Percentiles rank a stretch among this genome's conserved stretches.
These are phyloP conservation scores for Sinapis alba DNA, from an alignment of 441 rosid genomes.

Conservation along the genomic window DNA sequence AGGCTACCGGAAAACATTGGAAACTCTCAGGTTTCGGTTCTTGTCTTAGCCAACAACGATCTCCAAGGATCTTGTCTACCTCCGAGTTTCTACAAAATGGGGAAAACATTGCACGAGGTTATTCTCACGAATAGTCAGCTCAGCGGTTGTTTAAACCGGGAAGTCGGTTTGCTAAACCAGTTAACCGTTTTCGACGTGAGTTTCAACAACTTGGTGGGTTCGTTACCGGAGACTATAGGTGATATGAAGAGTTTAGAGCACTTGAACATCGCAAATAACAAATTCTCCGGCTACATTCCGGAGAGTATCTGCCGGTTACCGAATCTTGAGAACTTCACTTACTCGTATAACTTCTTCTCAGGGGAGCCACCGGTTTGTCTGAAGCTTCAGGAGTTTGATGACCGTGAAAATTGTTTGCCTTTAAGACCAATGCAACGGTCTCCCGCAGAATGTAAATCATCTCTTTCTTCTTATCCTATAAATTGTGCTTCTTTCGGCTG, in stretches of 20 bases:
- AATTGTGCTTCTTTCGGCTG: conserved; percentile 57
- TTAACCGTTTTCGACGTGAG: conserved; percentile 79
- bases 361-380: conserved; percentile 63
- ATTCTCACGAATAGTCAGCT: conserved; percentile 56
- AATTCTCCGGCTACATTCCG: conserved; percentile 63
- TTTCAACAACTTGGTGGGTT: conserved; percentile 66
- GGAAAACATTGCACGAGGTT: conserved; percentile 57
- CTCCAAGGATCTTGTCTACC: conserved; percentile 66
- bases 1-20: conserved; percentile 69
- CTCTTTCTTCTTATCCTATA: conserved; percentile 58
- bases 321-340: conserved; percentile 74
- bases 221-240: conserved; percentile 65
- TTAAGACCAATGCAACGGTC: conserved; percentile 65
- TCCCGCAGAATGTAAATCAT: conserved; percentile 51
- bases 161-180: conserved; percentile 56
- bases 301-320: conserved; percentile 64
- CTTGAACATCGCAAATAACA: conserved; percentile 67
- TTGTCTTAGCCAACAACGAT: conserved; percentile 69
- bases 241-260: conserved; percentile 74
- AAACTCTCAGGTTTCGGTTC: conserved; percentile 76
- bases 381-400: conserved; percentile 54
- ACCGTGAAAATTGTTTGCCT: conserved; percentile 64
- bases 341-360: conserved; percentile 65
- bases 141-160: conserved; percentile 67
- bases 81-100: conserved; percentile 67